Conservation (phyloP, 2,329 filamentous ascomycete genomes). For the Fusarium beomiforme region DNA sequence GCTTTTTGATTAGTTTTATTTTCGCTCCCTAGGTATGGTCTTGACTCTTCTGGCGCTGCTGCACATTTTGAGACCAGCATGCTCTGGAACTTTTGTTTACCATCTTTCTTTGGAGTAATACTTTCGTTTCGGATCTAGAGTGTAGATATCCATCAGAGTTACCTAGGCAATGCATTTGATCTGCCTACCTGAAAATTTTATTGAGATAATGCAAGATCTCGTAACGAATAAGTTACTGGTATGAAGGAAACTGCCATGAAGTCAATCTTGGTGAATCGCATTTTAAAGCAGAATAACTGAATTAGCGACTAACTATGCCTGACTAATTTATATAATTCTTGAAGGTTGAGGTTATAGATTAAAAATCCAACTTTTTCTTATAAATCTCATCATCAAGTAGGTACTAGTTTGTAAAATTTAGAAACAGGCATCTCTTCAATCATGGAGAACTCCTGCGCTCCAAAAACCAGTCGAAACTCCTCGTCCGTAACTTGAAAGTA, state of each 20-base stretch:
- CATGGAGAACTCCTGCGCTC: background rate
- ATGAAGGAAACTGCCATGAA: no score
- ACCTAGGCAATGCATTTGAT: background rate
- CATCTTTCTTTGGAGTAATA: background rate
- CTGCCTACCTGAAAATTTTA: background rate
- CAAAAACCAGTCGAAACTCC: background rate
- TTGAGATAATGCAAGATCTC: background rate
- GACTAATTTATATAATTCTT: no score
- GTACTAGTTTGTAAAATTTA: background rate
- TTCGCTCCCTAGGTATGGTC: no score
- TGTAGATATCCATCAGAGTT: background rate
- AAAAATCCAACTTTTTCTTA: no score
- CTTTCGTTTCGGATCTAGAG: background rate
- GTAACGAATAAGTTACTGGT: background rate
- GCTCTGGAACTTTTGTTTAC: slow-evolving; percentile 12
- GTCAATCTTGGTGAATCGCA: no score
- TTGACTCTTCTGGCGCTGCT: no score
- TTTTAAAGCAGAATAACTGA: no score
- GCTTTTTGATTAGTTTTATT: no score
- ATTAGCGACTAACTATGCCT: no score
- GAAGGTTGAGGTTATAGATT: no score
- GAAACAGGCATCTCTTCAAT: background rate
- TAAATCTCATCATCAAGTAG: background rate
- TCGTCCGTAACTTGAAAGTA: background rate
- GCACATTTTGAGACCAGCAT: background rate